A percentile compares a stretch with the other conserved stretches of the same genome.
phyloP scores from a whole-genome alignment of 2,329 filamentous ascomycete species.

The Dothideomycetes sp. region DNA sequence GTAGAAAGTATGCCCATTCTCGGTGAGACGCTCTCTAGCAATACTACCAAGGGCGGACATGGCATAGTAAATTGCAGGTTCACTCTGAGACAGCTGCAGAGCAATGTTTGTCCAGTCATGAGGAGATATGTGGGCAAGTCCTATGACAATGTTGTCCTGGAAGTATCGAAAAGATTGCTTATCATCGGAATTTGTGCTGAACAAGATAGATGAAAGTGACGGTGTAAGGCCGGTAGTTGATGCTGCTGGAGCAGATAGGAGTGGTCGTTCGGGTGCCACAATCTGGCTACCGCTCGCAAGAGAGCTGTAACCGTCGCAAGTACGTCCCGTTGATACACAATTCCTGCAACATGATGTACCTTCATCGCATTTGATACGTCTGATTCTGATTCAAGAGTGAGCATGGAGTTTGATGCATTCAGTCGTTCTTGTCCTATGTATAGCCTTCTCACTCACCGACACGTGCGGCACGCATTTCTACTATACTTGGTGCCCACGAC shows the following conservation, averaged over 20 bases:
- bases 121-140: not conserved
- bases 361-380: slow-evolving; percentile 3
- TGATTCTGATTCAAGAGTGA: not conserved
- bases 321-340: slow-evolving; percentile 2
- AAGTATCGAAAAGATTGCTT: not conserved
- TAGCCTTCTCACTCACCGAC: not conserved
- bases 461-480: not conserved
- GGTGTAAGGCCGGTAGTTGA: not conserved
- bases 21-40: not conserved
- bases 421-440: not conserved
- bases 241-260: not conserved
- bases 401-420: no score
- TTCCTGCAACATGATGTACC: not conserved
- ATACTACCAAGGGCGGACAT: slow-evolving; percentile 1
- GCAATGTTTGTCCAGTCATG: slow-evolving; percentile 2
- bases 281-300: not conserved
- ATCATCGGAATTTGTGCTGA: not conserved
- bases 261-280: not conserved
- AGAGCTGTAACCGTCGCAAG: not conserved
- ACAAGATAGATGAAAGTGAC: not conserved
- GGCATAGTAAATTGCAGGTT: not conserved
- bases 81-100: not conserved
- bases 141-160: not conserved
- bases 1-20: not conserved
- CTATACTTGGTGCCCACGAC: not conserved